A percentile compares a stretch with the other conserved stretches of the same genome.
Evolutionary conservation across 352 stramenopile species (phyloP).

Genomic region (Paralagenidium karlingii): DNA sequence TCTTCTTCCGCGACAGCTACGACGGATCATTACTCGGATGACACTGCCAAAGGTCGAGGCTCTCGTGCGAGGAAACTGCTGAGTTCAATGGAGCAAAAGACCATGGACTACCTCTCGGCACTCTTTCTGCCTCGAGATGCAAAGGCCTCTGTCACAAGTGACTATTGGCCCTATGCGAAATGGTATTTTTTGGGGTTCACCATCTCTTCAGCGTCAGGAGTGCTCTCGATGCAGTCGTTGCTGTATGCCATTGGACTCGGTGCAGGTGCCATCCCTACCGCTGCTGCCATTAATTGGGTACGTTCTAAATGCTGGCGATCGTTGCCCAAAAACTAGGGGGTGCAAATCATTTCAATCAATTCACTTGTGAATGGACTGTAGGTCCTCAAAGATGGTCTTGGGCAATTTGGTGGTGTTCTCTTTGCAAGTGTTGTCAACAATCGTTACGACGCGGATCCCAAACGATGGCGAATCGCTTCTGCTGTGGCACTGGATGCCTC

Average conservation of each 20-base stretch:
- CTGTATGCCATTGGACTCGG: conserved; percentile 91
- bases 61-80: conserved; percentile 8
- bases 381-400: conserved; percentile 95
- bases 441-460: conserved; percentile 91
- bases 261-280: conserved; percentile 68
- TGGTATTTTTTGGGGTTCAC: conserved; percentile 79
- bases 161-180: conserved; percentile 82
- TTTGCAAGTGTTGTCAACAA: conserved; percentile 89
- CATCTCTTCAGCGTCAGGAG: conserved; percentile 66
- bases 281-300: conserved; percentile 93
- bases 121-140: conserved; percentile 88
- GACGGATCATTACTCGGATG: conserved; percentile 12
- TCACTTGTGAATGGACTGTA: conserved; percentile 16
- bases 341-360: not conserved
- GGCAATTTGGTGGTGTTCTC: conserved; percentile 91
- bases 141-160: conserved; percentile 58
- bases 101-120: conserved; percentile 44
- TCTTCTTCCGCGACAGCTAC: too few species aligned
- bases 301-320: not conserved
- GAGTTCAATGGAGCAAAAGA: conserved; percentile 16
- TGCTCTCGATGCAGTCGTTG: conserved; percentile 91
- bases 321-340: too few species aligned
- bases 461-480: conserved; percentile 88
- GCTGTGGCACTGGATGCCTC: conserved; percentile 84
- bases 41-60: not conserved